phyloP scores from a whole-genome alignment of 2,329 filamentous ascomycete genomes.

The Stachybotrys chartarum region DNA sequence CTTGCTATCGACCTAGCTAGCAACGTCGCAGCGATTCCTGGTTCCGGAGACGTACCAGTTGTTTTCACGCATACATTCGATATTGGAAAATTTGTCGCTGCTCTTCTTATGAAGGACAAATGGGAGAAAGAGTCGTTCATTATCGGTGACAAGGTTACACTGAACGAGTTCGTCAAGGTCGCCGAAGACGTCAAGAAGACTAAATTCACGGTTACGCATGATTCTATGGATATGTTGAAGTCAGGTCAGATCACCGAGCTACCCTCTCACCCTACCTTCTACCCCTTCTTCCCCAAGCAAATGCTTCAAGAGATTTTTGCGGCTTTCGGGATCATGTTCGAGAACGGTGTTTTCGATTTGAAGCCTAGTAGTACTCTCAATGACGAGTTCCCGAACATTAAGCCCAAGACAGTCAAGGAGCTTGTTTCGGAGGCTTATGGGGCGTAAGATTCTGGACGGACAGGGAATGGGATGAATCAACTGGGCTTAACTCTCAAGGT shows the following conservation, averaged over 20 bases:
- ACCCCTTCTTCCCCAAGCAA: constrained; percentile 17
- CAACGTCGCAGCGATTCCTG: constrained; percentile 39
- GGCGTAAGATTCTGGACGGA: too few species aligned
- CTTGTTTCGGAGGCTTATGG: too few species aligned
- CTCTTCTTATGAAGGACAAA: constrained; percentile 28
- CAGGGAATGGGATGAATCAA: too few species aligned
- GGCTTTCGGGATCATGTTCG: constrained; percentile 7
- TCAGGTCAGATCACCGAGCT: constrained; percentile 25
- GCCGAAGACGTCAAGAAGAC: constrained; percentile 28
- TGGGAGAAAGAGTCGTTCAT: constrained; percentile 33
- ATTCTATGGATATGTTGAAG: constrained; percentile 27
- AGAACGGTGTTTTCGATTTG: constrained; percentile 14
- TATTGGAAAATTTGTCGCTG: constrained; percentile 37
- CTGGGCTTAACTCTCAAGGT: too few species aligned
- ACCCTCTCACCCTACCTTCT: constrained; percentile 13
- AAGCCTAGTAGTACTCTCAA: constrained; percentile 2
- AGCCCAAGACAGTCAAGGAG: neutral
- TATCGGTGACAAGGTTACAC: constrained; percentile 33
- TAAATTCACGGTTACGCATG: constrained; percentile 31
- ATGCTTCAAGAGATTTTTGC: constrained; percentile 10
- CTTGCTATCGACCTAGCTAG: constrained; percentile 36
- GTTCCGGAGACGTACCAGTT: constrained; percentile 34
- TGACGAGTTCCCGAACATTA: neutral
- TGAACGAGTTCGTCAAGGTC: constrained; percentile 34
- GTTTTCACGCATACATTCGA: constrained; percentile 42